A percentile compares a stretch with the other conserved stretches of the same genome.
Evolutionary conservation across 345 rosid species (phyloP).

Genomic region (Hypericum perforatum): DNA sequence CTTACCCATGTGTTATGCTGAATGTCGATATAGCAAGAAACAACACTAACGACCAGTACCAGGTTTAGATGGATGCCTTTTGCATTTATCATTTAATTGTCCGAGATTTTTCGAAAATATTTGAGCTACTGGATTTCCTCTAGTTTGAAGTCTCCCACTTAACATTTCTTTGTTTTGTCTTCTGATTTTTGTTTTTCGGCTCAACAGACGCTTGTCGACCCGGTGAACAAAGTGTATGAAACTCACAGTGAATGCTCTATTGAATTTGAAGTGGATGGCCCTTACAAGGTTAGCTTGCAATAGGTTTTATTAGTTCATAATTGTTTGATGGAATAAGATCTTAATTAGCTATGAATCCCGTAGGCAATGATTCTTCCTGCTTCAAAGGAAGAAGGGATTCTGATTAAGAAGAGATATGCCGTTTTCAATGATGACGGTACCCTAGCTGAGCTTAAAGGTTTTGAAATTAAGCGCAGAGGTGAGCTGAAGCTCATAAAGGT

Average conservation of each 20-base stretch:
- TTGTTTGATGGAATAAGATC: slow-evolving; percentile 14
- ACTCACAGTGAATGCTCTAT: slow-evolving; percentile 94
- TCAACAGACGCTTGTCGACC: slow-evolving; percentile 68
- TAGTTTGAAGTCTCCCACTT: background rate
- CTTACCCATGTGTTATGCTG: slow-evolving; percentile 97
- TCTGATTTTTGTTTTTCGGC: slow-evolving; percentile 14
- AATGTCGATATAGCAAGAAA: slow-evolving; percentile 88
- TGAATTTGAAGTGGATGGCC: slow-evolving; percentile 99
- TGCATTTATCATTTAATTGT: background rate
- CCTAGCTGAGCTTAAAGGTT: slow-evolving; percentile 97
- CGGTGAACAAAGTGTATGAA: slow-evolving; percentile 58
- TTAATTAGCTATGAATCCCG: slow-evolving; percentile 12
- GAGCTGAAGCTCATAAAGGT: slow-evolving; percentile 97
- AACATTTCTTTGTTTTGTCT: background rate
- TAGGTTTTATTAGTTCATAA: background rate
- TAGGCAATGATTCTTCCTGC: slow-evolving; percentile 99
- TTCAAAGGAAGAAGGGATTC: slow-evolving; percentile 94
- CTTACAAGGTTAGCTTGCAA: slow-evolving; percentile 73
- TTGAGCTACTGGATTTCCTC: background rate
- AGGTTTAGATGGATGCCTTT: slow-evolving; percentile 36
- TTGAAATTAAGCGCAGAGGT: slow-evolving; percentile 98
- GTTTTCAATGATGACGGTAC: slow-evolving; percentile 98
- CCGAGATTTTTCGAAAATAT: slow-evolving; percentile 1
- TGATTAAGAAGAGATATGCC: slow-evolving; percentile 95
- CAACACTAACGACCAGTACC: slow-evolving; percentile 94